Base-by-base conservation (phyloP, 441 rosid species). In the Jatropha podagrica region DNA sequence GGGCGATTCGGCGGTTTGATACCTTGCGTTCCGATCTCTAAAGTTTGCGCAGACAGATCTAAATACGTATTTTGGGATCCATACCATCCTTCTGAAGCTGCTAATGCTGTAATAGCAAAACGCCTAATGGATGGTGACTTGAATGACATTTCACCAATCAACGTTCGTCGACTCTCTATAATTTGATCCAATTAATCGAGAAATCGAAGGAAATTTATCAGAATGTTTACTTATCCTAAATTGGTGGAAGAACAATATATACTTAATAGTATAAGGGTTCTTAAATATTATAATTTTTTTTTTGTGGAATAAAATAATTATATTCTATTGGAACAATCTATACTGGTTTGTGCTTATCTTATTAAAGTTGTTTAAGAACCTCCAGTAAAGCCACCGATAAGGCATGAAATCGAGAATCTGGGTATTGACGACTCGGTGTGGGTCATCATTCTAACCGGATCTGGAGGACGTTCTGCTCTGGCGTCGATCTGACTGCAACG, bases 381-480 rank as follows among this genome's bases (percentile, higher is more conserved):
- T 32, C 32, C 32, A 32, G 32, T 32, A 32, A 32, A 32, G 32
- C 32, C 32, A 32, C 32, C 32, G 32, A 2, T 0, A 27, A 27
- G 2, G 32, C 55, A 72, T 18, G 90, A 88, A 0, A 86, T 91
- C 84, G 86, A 86, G 79, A 78, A 85, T 9, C 80, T 93, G 48
- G 92, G 78, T 58, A 32, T 75, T 17, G 94, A 91, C 55, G 87
- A 84, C 0, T 81, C 93, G 0, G 90, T 90, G 4, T 80, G 82
- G 83, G 95, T 84, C 42, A 83, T 92, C 23, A 81, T 95, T 51
- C 70, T 91, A 49, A 77, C 92, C 15, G 97, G 95, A 15, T 83
- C 95, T 42, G 97, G 98, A 81, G 93, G 58, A 86, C 99, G 4
- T 95, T 93, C 77, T 95, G 97, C 76, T 86, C 97, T 3, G 98